Evolutionary conservation across 2,329 filamentous ascomycete species (phyloP).

Genomic region (Paramyrothecium roridum): DNA sequence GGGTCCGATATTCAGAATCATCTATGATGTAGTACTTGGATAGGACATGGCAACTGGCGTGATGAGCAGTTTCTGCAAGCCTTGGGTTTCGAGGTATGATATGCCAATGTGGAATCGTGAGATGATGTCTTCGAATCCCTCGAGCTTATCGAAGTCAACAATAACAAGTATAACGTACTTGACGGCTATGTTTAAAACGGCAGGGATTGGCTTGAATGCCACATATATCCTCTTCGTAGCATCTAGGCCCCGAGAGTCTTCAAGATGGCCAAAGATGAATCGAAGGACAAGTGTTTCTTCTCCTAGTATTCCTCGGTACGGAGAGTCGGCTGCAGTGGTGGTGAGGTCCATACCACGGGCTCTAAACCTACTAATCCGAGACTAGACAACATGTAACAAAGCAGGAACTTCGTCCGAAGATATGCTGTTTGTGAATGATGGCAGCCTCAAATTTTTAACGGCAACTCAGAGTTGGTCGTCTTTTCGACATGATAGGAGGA

Average conservation of each 20-base stretch:
- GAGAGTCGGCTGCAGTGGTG: slow-evolving; percentile 1
- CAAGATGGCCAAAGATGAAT: slow-evolving; percentile 9
- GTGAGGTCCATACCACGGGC: too few species aligned
- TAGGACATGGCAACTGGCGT: slow-evolving; percentile 1
- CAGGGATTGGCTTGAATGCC: neutral
- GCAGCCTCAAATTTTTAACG: too few species aligned
- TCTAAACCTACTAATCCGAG: too few species aligned
- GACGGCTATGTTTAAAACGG: neutral
- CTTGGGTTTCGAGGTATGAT: slow-evolving; percentile 5
- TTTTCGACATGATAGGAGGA: too few species aligned
- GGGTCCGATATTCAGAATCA: neutral
- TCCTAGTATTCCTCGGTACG: slow-evolving; percentile 10
- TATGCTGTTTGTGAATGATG: too few species aligned
- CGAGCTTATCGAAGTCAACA: slow-evolving; percentile 10
- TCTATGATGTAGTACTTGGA: slow-evolving; percentile 6
- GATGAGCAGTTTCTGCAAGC: slow-evolving; percentile 1
- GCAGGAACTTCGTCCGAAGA: too few species aligned
- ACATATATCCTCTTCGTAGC: slow-evolving; percentile 3
- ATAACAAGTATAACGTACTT: slow-evolving; percentile 9
- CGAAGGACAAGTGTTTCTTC: slow-evolving; percentile 10
- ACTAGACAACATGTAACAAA: too few species aligned
- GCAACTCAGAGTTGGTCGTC: too few species aligned
- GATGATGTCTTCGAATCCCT: slow-evolving; percentile 4
- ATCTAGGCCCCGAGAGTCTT: neutral
- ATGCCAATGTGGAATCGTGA: slow-evolving; percentile 8